phyloP scores from a whole-genome alignment of 768 basidiomycete species.

The Clavulina sp. region DNA sequence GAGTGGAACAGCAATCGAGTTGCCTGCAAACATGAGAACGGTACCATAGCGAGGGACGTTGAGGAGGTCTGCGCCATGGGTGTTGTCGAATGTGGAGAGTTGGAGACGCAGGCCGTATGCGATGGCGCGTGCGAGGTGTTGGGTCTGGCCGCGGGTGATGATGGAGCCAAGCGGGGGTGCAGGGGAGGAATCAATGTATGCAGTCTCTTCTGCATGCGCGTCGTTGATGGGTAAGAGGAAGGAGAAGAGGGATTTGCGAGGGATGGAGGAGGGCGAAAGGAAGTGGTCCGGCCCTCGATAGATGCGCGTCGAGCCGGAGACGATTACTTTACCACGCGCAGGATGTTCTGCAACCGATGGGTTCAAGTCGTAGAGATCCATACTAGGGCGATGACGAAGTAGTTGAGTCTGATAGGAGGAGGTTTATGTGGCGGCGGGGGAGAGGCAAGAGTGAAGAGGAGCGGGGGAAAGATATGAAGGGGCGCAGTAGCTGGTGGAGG shows the following conservation, averaged over 20 bases:
- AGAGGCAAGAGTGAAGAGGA: too few relatives aligned
- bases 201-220: background rate
- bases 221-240: background rate
- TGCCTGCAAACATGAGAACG: slow-evolving; percentile 10
- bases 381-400: too few relatives aligned
- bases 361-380: too few relatives aligned
- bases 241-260: background rate
- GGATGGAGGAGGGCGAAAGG: background rate
- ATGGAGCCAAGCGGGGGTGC: too few relatives aligned
- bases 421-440: too few relatives aligned
- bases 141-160: background rate
- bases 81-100: background rate
- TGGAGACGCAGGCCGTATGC: background rate
- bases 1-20: slow-evolving; percentile 16
- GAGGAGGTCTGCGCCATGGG: background rate
- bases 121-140: background rate
- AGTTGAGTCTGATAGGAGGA: too few relatives aligned
- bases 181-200: background rate
- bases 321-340: too few relatives aligned
- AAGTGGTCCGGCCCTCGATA: too few relatives aligned
- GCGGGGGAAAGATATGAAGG: too few relatives aligned
- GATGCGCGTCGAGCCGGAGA: too few relatives aligned
- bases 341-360: too few relatives aligned
- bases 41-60: background rate
- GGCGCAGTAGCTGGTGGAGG: too few relatives aligned